A percentile compares a stretch with the other conserved stretches of the same genome.
Evolutionary conservation across 2,329 filamentous ascomycete species (phyloP).

Genomic region (Botrytis pseudocinerea): DNA sequence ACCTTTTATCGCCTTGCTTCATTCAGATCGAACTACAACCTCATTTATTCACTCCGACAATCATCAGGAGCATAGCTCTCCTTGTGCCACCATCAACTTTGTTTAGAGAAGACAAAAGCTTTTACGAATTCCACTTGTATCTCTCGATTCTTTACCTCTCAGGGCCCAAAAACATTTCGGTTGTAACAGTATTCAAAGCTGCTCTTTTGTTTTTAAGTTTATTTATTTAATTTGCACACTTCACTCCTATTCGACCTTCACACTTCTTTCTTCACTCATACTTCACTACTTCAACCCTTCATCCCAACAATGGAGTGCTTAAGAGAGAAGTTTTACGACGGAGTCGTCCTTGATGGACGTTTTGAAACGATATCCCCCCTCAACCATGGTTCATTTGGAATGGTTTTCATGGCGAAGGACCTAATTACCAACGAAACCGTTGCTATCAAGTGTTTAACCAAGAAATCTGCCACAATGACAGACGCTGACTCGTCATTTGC

Average conservation of each 20-base stretch:
- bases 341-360: conserved; percentile 81
- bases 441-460: conserved; percentile 95
- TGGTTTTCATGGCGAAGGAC: conserved; percentile 94
- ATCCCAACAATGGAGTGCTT: conserved; percentile 73
- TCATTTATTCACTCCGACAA: conserved; percentile 30
- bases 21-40: conserved; percentile 28
- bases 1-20: conserved; percentile 26
- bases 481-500: conserved; percentile 57
- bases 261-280: conserved; percentile 14
- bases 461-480: conserved; percentile 63
- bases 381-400: conserved; percentile 98
- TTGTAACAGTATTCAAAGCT: conserved; percentile 39
- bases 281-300: conserved; percentile 24
- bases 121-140: conserved; percentile 37
- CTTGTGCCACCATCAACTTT: conserved; percentile 37
- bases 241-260: conserved; percentile 25
- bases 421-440: conserved; percentile 74
- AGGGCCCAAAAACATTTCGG: conserved; percentile 38
- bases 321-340: conserved; percentile 76
- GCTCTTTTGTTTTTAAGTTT: conserved; percentile 26
- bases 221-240: conserved; percentile 32
- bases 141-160: conserved; percentile 29
- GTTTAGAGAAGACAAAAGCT: conserved; percentile 43
- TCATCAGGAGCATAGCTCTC: conserved; percentile 37
- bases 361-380: conserved; percentile 90